Evolutionary conservation across 176 grass and related monocot species (phyloP), one percentile per base, ranked within the genome.

Genomic region (Raddia distichophylla): DNA sequence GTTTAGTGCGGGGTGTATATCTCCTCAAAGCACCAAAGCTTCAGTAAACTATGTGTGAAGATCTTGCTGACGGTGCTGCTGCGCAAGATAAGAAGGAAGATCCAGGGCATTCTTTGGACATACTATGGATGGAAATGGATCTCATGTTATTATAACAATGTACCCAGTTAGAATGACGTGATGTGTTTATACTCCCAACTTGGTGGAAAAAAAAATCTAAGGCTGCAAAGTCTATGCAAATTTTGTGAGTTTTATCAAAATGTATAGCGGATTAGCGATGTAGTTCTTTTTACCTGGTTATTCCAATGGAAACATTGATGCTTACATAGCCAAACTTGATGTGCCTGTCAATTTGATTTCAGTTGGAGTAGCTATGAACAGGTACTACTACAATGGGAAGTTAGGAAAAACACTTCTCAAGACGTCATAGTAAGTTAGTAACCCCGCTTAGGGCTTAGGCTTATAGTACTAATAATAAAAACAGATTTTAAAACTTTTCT

Each of bases 1-100:
- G 96, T 75, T 82, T 98, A 40, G 93, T 93, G 53, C 93, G 87
- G 88, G 89, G 93, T 82, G 91, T 98, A 5, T 67, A 90, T 86
- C 96, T 98, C 64, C 66, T 98, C 47, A 98, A 95, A 83, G 75
- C 74, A 60, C 95, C 90, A 49, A 95, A 84, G 85, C 34, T 90
- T 69, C 50, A 66, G 72, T 69, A 85, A 76, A 14, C 64, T 15
- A 10, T 10, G 22, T 3, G 60, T 37, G 55, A 88, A 79, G 46
- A 51, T 60, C 60, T 79, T 10, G 17, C 18, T 0, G 6, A 15
- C 37, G 6, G 46, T 58, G 40, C 37, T 58, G 66, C 58, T 63
- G 46, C 9, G 16, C 16, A 68, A 67, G 61, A 67, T 59, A 44
- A 34, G 43, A 35, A 59, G 17, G 6, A 52, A 15, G 71, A 20